A percentile compares a stretch with the other conserved stretches of the same genome.
phyloP scores from a whole-genome alignment of 768 basidiomycete species.

The Russula earlei region DNA sequence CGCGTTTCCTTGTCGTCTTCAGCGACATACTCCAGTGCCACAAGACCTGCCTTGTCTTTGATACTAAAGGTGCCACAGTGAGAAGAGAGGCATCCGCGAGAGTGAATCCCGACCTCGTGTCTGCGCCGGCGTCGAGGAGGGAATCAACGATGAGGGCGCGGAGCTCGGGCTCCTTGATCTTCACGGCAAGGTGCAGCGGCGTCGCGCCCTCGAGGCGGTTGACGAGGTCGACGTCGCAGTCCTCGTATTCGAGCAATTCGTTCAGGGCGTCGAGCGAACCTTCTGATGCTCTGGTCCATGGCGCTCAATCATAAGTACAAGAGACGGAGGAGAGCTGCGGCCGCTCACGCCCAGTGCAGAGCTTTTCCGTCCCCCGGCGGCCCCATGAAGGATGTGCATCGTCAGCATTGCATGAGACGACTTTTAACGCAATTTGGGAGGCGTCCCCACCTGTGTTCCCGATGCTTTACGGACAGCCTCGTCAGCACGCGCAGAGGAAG shows the following conservation, averaged over 20 bases:
- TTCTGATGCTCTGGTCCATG: constrained; percentile 34
- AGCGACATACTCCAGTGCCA: constrained; percentile 46
- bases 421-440: constrained; percentile 5
- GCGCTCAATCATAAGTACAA: not conserved
- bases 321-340: not conserved
- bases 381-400: not conserved
- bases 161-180: constrained; percentile 44
- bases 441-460: constrained; percentile 81
- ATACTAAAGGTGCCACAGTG: constrained; percentile 36
- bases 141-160: constrained; percentile 47
- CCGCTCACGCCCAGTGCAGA: constrained; percentile 60
- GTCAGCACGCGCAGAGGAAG: not conserved
- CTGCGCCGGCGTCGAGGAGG: constrained; percentile 72
- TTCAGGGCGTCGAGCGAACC: constrained; percentile 60
- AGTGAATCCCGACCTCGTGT: constrained; percentile 42
- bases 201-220: constrained; percentile 64
- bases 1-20: constrained; percentile 42
- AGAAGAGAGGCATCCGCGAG: not conserved
- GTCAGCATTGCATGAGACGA: not conserved
- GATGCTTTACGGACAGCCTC: constrained; percentile 28
- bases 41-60: constrained; percentile 59
- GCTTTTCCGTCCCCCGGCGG: too few species aligned
- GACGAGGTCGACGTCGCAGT: constrained; percentile 72
- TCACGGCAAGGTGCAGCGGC: constrained; percentile 68
- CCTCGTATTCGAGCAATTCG: constrained; percentile 60